These are phyloP conservation scores for Fusarium avenaceum DNA, from an alignment of 2,329 filamentous ascomycete genomes.

Conservation along the genomic window DNA sequence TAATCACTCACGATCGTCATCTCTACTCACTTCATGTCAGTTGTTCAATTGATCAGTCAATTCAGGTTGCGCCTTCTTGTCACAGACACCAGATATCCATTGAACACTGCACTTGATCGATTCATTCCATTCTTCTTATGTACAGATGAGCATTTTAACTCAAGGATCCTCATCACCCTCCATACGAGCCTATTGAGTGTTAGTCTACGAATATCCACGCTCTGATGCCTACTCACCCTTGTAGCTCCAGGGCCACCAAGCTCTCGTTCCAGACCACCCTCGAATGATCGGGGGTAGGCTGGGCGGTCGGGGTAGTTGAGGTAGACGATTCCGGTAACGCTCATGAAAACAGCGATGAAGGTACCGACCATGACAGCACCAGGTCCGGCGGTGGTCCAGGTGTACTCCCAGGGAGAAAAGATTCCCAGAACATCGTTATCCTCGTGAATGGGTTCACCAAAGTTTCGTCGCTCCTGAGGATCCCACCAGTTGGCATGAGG, in stretches of 20 bases:
- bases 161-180: constrained; percentile 68
- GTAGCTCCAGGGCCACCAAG: constrained; percentile 77
- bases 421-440: constrained; percentile 94
- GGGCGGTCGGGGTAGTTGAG: constrained; percentile 79
- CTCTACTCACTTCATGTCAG: constrained; percentile 4
- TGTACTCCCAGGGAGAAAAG: constrained; percentile 91
- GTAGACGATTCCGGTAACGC: constrained; percentile 76
- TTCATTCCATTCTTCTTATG: constrained; percentile 52
- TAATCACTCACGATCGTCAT: background rate
- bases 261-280: constrained; percentile 79
- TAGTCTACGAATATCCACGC: constrained; percentile 27
- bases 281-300: constrained; percentile 77
- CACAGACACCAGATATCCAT: constrained; percentile 22
- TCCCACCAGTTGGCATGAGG: constrained; percentile 97
- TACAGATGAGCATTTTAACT: constrained; percentile 53
- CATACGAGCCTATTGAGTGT: constrained; percentile 64
- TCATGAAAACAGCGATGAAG: constrained; percentile 74
- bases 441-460: constrained; percentile 95
- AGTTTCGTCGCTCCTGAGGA: constrained; percentile 96
- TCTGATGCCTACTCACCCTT: constrained; percentile 67
- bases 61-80: constrained; percentile 1
- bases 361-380: constrained; percentile 75
- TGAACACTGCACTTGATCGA: constrained; percentile 25
- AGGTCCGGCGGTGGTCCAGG: constrained; percentile 79
- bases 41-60: constrained; percentile 6